These are phyloP conservation scores for Xylariales sp. DNA, from an alignment of 2,329 filamentous ascomycete genomes.

Conservation along the genomic window DNA sequence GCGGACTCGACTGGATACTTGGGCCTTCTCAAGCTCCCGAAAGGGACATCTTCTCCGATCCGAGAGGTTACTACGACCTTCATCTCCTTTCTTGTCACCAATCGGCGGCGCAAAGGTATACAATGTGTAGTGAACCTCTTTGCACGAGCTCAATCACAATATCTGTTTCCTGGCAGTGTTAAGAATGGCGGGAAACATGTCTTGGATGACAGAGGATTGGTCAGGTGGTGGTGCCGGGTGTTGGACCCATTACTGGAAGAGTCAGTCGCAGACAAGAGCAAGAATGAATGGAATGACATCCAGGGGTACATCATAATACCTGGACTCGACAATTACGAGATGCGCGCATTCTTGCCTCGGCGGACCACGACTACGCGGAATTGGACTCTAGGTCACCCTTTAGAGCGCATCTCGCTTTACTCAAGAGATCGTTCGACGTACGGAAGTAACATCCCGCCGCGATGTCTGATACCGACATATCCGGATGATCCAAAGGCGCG, in stretches of 20 bases:
- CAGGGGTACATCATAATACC: conserved; percentile 84
- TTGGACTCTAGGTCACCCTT: conserved; percentile 68
- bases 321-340: conserved; percentile 78
- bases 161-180: conserved; percentile 88
- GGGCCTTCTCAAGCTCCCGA: conserved; percentile 58
- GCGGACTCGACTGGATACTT: conserved; percentile 94
- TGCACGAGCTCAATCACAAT: conserved; percentile 86
- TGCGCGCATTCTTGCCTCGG: conserved; percentile 70
- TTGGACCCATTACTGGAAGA: conserved; percentile 67
- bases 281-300: conserved; percentile 39
- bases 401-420: conserved; percentile 61
- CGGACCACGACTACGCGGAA: conserved; percentile 43
- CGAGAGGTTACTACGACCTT: conserved; percentile 71
- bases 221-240: conserved; percentile 94
- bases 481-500: conserved; percentile 94
- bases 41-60: conserved; percentile 65
- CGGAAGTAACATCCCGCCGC: conserved; percentile 58
- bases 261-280: conserved; percentile 32
- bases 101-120: conserved; percentile 58
- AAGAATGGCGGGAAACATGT: conserved; percentile 86
- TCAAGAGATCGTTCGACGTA: conserved; percentile 40
- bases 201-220: conserved; percentile 80
- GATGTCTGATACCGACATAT: conserved; percentile 83
- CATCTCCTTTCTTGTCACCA: conserved; percentile 66
- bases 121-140: conserved; percentile 83